Evolutionary conservation across 2,329 filamentous ascomycete species (phyloP), one percentile per base, ranked within the genome.

Genomic region (Aspergillus calidoustus): DNA sequence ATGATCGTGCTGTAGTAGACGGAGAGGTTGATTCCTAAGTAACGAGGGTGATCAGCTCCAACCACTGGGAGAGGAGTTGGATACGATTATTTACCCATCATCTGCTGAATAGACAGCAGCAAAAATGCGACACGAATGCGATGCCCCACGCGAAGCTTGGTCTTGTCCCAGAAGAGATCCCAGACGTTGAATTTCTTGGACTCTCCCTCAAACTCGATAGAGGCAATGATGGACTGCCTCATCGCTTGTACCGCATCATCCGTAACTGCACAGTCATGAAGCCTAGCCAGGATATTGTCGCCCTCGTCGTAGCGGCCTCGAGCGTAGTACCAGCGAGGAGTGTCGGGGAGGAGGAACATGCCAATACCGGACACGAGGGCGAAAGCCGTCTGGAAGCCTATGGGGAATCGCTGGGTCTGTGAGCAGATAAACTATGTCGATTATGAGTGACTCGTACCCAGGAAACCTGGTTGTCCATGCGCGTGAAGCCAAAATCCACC

Each of bases 291-390:
- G 11, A 56, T n/a, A 1, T 25, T 31, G 3, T 56, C 53, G 41
- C 43, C 53, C 22, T 56, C 53, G 3, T 56, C 53, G 13, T 56
- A 31, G 2, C 53, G 38, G 4, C 53, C 53, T 30, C 43, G 38
- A 56, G 53, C 53, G 11, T 56, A 56, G 53, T 56, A 56, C 53
- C 53, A 56, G 3, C 53, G 53, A 2, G 53, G 53, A 6, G 53
- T 56, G 31, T 56, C 53, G 1, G 53, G 53, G 9, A 56, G 53
- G 9, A 56, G 43, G 19, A 56, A 47, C 28, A 56, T 48, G 9
- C 53, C 53, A 7, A 46, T 46, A 4, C 11, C 53, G 11, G 53
- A 56, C 13, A 48, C 43, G n/a, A 56, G 15, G 25, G 53, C 53
- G 22, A 56, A 48, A 11, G 28, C 43, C 1, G 43, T 44, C 17